Base-by-base conservation (phyloP, 164 flowering plant species). In the Vitis rotundifolia region DNA sequence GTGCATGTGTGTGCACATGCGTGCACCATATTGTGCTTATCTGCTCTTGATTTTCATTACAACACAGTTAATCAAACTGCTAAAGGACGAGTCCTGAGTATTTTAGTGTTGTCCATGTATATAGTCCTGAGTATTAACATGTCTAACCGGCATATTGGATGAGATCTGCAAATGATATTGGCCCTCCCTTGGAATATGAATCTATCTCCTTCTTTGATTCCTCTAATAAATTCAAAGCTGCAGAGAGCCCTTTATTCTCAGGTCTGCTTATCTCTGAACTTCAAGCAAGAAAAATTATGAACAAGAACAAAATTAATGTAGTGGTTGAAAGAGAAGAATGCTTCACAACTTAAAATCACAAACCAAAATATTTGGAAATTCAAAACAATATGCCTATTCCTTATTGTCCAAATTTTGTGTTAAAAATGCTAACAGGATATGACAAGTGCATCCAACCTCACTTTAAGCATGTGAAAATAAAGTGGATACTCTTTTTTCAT, bases 191-290 rank as follows among this genome's bases (percentile, higher is more conserved):
- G 59, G 99, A 93, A 77, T 81, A 75, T 13, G 93, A 83, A 82
- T 95, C 98, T 66, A 95, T 87, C 68, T 90, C 92, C 78, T 91
- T 86, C 77, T 93, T 95, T 66, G 81, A 87, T 73, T 88, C 89
- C 80, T 90, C 97, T 75, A 93, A 64, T 54, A 91, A 75, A 68
- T 58, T 78, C 84, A 95, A 63, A 73, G 97, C 97, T 64, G 82
- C 85, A 67, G 93, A 83, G 63, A 95, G 90, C 68, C 88, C 89
- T 73, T 83, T 82, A 73, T 95, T 93, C 83, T 93, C 98, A 70
- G 95, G 94, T 82, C 99, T 89, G 87, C 82, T 86, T 65, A 93
- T 83, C 93, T 95, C 99, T 84, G 94, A 87, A 83, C 99, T 95
- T 84, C 82, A 86, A 59, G 71, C 68, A 78, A 73, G 68, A 73